Base-by-base conservation (phyloP, 768 basidiomycete genomes). In the Russula brevipes region DNA sequence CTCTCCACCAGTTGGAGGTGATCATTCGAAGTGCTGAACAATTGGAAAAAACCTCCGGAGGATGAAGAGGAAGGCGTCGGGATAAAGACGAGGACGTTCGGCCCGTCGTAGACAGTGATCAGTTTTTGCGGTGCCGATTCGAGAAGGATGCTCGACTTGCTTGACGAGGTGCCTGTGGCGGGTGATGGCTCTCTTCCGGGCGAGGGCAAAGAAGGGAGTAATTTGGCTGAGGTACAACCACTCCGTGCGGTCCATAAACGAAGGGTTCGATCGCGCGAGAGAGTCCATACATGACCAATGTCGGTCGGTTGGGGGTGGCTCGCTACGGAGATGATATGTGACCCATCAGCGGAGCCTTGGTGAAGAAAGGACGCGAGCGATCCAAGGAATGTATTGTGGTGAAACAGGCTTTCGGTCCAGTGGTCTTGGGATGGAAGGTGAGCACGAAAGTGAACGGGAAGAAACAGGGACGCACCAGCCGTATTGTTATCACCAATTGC, bases 191-290 rank as follows among this genome's bases (percentile, higher is more conserved):
- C 74, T 65, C 74, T 73, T 61, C 61, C 68, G 41, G 65, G 51
- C 0, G 75, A 72, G n/a, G 71, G 65, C 31, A 71, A 61, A 36
- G 71, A 70, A 11, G 82, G 77, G 49, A 89, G 74, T 11, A 76
- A 73, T 70, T 82, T 86, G 38, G 83, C 82, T 36, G 85, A 81
- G n/a, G 87, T 80, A 70, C 90, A 88, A 49, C 86, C 86, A 59
- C 84, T 78, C 72, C 87, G 83, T 35, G 86, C 80, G 66, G 89
- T 88, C 94, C 94, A 98, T 47, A 90, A 78, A 44, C 93, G 82
- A 46, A 98, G 78, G 39, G 86, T 87, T 59, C 89, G 82, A 76
- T 97, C 93, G 59, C 93, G 81, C 9, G 94, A 94, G 46, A 98
- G 80, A 1, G 93, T 87, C 84, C 91, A 96, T 24, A 88, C 77